Conservation (phyloP, 208 protist genomes). For the Lotmaria passim region DNA sequence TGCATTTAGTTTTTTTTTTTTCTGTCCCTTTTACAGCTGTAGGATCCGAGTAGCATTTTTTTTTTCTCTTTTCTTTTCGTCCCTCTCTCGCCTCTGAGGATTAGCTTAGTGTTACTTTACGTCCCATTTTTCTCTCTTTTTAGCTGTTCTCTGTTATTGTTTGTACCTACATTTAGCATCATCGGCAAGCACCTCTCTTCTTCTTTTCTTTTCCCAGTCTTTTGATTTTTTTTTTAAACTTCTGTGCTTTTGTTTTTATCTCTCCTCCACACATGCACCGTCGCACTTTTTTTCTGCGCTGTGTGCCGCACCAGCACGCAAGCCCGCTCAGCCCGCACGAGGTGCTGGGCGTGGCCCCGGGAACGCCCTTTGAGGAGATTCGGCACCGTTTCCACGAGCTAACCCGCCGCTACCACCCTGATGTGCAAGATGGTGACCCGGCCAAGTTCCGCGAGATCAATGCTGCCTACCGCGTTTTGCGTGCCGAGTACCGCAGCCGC, state of each 20-base stretch:
- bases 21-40: neutral
- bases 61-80: neutral
- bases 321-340: slow-evolving; percentile 48
- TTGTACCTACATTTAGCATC: no score
- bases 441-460: slow-evolving; percentile 81
- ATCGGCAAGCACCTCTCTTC: slow-evolving; percentile 7
- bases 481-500: slow-evolving; percentile 45
- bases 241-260: slow-evolving; percentile 19
- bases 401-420: slow-evolving; percentile 70
- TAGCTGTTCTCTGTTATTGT: neutral
- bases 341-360: slow-evolving; percentile 54
- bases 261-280: slow-evolving; percentile 29
- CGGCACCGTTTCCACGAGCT: slow-evolving; percentile 67
- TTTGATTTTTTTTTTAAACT: no score
- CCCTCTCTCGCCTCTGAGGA: neutral
- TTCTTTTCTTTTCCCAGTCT: slow-evolving; percentile 16
- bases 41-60: neutral
- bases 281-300: slow-evolving; percentile 11
- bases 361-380: slow-evolving; percentile 63
- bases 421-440: slow-evolving; percentile 68
- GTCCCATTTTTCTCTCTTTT: slow-evolving; percentile 14
- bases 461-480: slow-evolving; percentile 63
- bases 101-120: neutral
- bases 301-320: slow-evolving; percentile 3
- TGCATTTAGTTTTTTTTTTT: no score